Percentiles rank a stretch among this genome's conserved stretches.
These are phyloP conservation scores for Camellia sinensis DNA, from an alignment of 148 eudicot species.

Conservation along the genomic window DNA sequence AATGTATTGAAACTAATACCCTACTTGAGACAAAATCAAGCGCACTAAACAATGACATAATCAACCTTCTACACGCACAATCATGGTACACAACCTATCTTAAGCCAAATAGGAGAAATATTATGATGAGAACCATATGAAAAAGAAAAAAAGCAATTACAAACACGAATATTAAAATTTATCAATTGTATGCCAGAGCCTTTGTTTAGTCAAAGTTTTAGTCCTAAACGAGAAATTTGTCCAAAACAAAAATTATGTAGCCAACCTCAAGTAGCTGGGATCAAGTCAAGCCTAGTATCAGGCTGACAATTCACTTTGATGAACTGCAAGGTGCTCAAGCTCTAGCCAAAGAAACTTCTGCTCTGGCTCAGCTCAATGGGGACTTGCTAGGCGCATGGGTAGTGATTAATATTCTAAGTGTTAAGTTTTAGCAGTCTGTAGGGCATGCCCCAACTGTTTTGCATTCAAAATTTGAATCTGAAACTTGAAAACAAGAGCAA, in stretches of 20 bases:
- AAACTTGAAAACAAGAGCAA: neutral
- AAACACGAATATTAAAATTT: neutral
- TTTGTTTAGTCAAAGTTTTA: too few species aligned
- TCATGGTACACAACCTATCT: neutral
- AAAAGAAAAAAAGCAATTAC: neutral
- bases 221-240: neutral
- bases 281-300: neutral
- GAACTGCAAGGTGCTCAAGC: neutral
- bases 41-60: neutral
- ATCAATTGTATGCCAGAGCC: neutral
- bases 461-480: neutral
- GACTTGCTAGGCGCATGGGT: neutral
- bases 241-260: neutral
- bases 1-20: neutral
- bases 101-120: conserved; percentile 7
- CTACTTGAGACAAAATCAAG: neutral
- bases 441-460: neutral
- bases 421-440: neutral
- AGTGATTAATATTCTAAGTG: neutral
- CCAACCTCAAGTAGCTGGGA: neutral
- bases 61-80: neutral
- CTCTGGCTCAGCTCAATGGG: neutral
- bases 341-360: neutral
- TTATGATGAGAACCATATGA: neutral
- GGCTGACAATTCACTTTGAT: neutral